A percentile compares a stretch with the other conserved stretches of the same genome.
Evolutionary conservation across 306 rosid species (phyloP).

Genomic region (Rosa multiflora): DNA sequence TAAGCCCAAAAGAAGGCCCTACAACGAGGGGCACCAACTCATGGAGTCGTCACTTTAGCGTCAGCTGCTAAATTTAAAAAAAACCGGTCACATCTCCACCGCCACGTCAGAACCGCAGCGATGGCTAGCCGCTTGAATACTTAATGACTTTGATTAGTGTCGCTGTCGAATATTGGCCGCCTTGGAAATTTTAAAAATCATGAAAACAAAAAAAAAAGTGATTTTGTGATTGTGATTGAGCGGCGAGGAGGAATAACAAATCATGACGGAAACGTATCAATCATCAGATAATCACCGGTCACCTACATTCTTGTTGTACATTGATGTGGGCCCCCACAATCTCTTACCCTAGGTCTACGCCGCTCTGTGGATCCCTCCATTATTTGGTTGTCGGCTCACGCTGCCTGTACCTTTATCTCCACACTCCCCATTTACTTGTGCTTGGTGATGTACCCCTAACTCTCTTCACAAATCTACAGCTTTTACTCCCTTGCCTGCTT

Average conservation of each 20-base stretch:
- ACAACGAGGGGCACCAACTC: not conserved
- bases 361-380: slow-evolving; percentile 1
- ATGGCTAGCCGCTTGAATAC: not conserved
- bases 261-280: not conserved
- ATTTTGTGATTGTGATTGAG: not conserved
- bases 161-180: not conserved
- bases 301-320: not conserved
- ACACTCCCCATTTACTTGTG: slow-evolving; percentile 46
- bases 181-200: not conserved
- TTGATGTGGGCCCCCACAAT: not conserved
- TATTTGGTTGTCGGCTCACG: slow-evolving; percentile 43
- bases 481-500: not conserved
- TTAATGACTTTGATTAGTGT: not conserved
- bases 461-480: not conserved
- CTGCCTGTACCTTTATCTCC: slow-evolving; percentile 14
- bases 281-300: slow-evolving; percentile 9
- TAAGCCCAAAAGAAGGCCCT: not conserved
- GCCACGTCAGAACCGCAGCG: not conserved
- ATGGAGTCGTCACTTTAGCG: not conserved
- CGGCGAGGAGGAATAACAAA: not conserved
- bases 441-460: slow-evolving; percentile 42
- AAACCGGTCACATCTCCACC: not conserved
- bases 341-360: not conserved
- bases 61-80: not conserved
- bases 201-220: not conserved